Conservation (phyloP, 2,329 filamentous ascomycete genomes). For the Thielaviopsis euricoi region DNA sequence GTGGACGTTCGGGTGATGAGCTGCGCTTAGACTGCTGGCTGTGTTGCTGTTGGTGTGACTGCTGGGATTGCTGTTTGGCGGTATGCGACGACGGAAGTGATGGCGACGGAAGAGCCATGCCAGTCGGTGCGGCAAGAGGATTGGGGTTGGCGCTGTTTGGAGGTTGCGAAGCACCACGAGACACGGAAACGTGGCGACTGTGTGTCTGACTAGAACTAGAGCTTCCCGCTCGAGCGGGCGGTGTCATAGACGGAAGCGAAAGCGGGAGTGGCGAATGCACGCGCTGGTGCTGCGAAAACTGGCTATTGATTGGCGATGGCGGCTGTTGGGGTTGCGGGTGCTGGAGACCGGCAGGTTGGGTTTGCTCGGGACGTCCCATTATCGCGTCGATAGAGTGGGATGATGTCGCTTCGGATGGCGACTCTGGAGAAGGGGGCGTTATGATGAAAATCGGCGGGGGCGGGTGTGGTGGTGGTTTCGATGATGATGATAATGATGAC, state of each 20-base stretch:
- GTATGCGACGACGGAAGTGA: slow-evolving; percentile 9
- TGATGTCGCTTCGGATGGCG: background rate
- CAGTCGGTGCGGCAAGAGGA: slow-evolving; percentile 6
- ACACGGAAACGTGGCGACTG: slow-evolving; percentile 13
- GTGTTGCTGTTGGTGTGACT: background rate
- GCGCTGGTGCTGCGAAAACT: slow-evolving; percentile 8
- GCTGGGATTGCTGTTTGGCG: slow-evolving; percentile 2
- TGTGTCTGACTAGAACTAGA: slow-evolving; percentile 19
- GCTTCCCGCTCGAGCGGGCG: slow-evolving; percentile 13
- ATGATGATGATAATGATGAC: background rate
- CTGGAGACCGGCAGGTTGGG: slow-evolving; percentile 6
- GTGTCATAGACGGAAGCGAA: slow-evolving; percentile 8
- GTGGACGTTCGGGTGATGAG: slow-evolving; percentile 30
- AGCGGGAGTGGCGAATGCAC: slow-evolving; percentile 9
- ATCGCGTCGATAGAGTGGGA: background rate
- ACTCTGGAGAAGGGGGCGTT: background rate
- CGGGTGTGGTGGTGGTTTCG: background rate
- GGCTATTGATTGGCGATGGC: slow-evolving; percentile 2
- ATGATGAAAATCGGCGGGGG: background rate
- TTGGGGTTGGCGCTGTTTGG: slow-evolving; percentile 1
- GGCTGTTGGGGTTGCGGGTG: slow-evolving; percentile 10
- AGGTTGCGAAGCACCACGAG: slow-evolving; percentile 6
- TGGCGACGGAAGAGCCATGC: slow-evolving; percentile 7
- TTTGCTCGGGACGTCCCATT: slow-evolving; percentile 5
- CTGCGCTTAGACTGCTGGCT: slow-evolving; percentile 17